phyloP scores from a whole-genome alignment of 805 yeast species.

The Wilhelminamyces savonicus region DNA sequence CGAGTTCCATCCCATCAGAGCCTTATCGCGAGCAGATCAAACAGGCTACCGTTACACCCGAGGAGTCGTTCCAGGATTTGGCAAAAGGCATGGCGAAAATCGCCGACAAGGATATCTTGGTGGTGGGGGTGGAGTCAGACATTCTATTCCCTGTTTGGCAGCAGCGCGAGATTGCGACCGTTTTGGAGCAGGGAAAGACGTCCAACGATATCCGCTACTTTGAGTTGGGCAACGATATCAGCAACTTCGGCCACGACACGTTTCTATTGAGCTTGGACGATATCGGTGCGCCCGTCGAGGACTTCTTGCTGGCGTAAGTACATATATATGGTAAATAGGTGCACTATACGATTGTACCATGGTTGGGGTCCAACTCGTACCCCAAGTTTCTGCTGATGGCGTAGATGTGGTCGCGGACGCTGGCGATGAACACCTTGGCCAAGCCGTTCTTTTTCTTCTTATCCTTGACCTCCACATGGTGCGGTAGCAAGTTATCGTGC shows the following conservation, averaged over 20 bases:
- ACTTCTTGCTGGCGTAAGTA: slow-evolving; percentile 42
- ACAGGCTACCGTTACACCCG: slow-evolving; percentile 40
- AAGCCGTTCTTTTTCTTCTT: slow-evolving; percentile 44
- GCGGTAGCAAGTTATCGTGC: slow-evolving; percentile 81
- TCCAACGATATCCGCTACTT: slow-evolving; percentile 43
- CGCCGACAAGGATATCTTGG: slow-evolving; percentile 59
- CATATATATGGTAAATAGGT: neutral
- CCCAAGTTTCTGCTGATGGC: slow-evolving; percentile 53
- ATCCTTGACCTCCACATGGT: slow-evolving; percentile 24
- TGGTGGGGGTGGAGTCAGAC: slow-evolving; percentile 91
- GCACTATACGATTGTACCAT: slow-evolving; percentile 41
- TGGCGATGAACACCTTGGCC: slow-evolving; percentile 61
- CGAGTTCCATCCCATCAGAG: slow-evolving; percentile 35
- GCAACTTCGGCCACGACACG: slow-evolving; percentile 89
- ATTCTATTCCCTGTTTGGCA: slow-evolving; percentile 93
- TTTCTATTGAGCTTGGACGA: slow-evolving; percentile 73
- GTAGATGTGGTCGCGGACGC: slow-evolving; percentile 41
- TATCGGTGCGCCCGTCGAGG: slow-evolving; percentile 70
- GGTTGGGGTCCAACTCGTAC: slow-evolving; percentile 52
- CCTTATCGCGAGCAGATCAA: slow-evolving; percentile 52
- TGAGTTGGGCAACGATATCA: slow-evolving; percentile 70
- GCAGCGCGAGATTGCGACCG: slow-evolving; percentile 71
- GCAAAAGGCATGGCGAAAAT: slow-evolving; percentile 58
- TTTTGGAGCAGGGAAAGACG: slow-evolving; percentile 35
- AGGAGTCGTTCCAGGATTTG: slow-evolving; percentile 57